Evolutionary conservation across 208 protist genomes (phyloP).

Genomic region (Angomonas deanei): DNA sequence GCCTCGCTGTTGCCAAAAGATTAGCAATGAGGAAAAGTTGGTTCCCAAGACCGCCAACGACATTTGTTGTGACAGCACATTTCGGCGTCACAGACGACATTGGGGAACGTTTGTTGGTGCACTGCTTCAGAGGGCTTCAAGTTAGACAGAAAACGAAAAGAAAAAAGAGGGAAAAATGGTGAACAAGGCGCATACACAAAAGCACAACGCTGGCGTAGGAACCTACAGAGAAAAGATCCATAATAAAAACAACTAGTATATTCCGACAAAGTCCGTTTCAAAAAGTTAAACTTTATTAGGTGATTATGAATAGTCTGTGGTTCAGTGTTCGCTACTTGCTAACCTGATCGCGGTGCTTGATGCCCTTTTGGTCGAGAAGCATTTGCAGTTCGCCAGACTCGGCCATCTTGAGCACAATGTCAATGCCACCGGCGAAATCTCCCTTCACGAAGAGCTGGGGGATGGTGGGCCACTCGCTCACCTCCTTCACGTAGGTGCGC

Average conservation of each 20-base stretch:
- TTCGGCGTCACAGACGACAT: too few relatives aligned
- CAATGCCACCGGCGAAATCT: conserved; percentile 93
- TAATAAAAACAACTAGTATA: too few relatives aligned
- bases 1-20: conserved; percentile 53
- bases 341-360: conserved; percentile 61
- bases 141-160: conserved; percentile 7
- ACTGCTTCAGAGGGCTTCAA: too few relatives aligned
- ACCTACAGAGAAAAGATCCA: not conserved
- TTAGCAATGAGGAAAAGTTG: conserved; percentile 85
- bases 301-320: too few relatives aligned
- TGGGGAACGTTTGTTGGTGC: too few relatives aligned
- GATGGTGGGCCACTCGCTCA: conserved; percentile 95
- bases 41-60: conserved; percentile 82
- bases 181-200: conserved; percentile 14
- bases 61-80: conserved; percentile 53
- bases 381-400: conserved; percentile 79
- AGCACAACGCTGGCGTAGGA: conserved; percentile 14
- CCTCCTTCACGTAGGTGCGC: conserved; percentile 92
- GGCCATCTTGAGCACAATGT: conserved; percentile 92
- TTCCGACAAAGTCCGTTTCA: too few relatives aligned
- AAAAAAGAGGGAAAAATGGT: conserved; percentile 3
- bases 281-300: not conserved
- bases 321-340: too few relatives aligned
- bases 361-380: conserved; percentile 75
- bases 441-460: conserved; percentile 95